Evolutionary conservation across 106 monocot species (phyloP), one percentile per base, ranked within the genome.

Genomic region (Dendrobium chrysotoxum): DNA sequence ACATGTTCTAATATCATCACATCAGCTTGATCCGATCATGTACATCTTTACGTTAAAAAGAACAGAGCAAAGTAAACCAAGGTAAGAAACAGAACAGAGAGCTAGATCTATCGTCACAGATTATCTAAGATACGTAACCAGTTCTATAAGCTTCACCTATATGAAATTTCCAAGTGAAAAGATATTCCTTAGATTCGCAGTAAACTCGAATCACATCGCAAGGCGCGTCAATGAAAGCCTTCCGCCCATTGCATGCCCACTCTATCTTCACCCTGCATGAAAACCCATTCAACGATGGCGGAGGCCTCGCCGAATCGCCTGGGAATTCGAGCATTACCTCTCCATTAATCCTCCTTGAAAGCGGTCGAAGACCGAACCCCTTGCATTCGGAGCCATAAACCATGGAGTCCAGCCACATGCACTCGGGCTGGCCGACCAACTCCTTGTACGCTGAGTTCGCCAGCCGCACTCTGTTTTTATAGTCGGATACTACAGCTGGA

Each of bases 401-500:
- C 72, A 90, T 76, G n/a, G 82, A 76, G 67, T 86, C 88, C 31
- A 93, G 86, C 92, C 92, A 93, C 39, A 68, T 79, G 81, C 92
- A 90, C 79, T 90, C 88, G 0, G 88, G 92, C 83, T 93, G 92
- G 1, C 90, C 90, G 4, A 93, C 86, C 86, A 92, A 82, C 80
- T 85, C 89, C 78, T 88, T 89, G 78, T 92, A 92, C 9, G 89
- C 87, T 0, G 84, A 89, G 28, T 99, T 99, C 4, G 88, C 85
- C 17, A 95, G 80, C 78, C 95, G 85, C 21, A 99, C 92, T 31
- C 86, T 81, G 90, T 95, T 92, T 57, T 82, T 87, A 8, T 88
- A 88, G 85, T 93, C 95, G 20, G 98, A 93, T 39, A 99, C 80
- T 3, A 99, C 86, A 9, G 92, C 86, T 9, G 98, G 98, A 47